Evolutionary conservation across 305 asterid genomes (phyloP), one percentile per base, ranked within the genome.

Genomic region (Fraxinus xanthoxyloides): DNA sequence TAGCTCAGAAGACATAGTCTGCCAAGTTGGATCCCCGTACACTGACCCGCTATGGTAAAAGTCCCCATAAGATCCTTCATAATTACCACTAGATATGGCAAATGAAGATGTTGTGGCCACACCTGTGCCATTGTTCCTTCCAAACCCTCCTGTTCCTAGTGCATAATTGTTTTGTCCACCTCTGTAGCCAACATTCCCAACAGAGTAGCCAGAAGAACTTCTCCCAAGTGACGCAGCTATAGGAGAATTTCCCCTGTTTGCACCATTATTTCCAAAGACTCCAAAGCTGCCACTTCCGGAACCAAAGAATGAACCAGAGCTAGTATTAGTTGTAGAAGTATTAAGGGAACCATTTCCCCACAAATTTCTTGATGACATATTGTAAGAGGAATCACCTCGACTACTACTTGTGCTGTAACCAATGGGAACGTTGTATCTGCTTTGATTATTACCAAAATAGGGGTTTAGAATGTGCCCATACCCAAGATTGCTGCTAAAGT

Each of bases 21-120:
- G 93, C 97, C 98, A 92, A 73, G 94, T 90, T 3, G 92, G 87
- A 78, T 94, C 97, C 74, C 93, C 93, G 82, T 93, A 92, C 17
- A 81, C 88, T 36, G 95, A 89, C 67, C 96, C 93, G 82, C 89
- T 63, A 32, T 90, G 92, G 85, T 94, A 94, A 80, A 92, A 82
- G 79, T 89, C 93, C 85, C 91, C 92, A 77, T 90, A 89, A 69
- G 91, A 69, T 67, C 90, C 97, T 82, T 91, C 97, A 75, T 89
- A 90, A 80, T 87, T 93, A 85, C 91, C 94, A 38, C 80, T 81
- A 10, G 93, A 63, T 73, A 89, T 89, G 67, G 91, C 83, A 86
- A 91, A 89, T 4, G 92, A 87, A 85, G 97, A 88, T 30, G 89
- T 21, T 7, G 91, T 80, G 32, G 89, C 86, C 17, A 87, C 88